Evolutionary conservation across 139 green algal species (phyloP).

Genomic region (Chlamydomonas eustigma): DNA sequence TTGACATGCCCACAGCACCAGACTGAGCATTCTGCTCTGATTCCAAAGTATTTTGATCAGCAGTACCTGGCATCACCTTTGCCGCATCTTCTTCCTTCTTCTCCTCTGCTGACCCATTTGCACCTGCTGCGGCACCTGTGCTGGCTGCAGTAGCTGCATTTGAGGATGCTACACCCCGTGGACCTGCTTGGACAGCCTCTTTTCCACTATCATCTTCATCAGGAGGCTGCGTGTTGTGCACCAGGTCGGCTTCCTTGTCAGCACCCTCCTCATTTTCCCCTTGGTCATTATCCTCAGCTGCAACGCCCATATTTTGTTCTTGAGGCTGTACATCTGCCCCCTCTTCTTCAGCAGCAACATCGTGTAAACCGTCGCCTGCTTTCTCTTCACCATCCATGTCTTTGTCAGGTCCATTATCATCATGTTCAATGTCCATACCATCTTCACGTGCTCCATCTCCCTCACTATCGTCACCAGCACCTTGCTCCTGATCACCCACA

Average conservation of each 20-base stretch:
- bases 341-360: conserved; percentile 19
- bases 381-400: conserved; percentile 33
- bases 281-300: conserved; percentile 49
- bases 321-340: not conserved
- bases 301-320: not conserved
- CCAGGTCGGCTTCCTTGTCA: conserved; percentile 10
- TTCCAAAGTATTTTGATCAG: conserved; percentile 8
- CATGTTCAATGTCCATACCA: conserved; percentile 10
- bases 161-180: conserved; percentile 41
- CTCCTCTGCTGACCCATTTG: conserved; percentile 2
- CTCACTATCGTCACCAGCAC: not conserved
- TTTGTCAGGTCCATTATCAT: conserved; percentile 29
- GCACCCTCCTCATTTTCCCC: conserved; percentile 26
- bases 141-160: conserved; percentile 23
- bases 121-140: not conserved
- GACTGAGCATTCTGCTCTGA: conserved; percentile 24
- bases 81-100: conserved; percentile 5
- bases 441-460: conserved; percentile 5
- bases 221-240: conserved; percentile 14
- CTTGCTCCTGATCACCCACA: not conserved
- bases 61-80: not conserved
- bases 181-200: conserved; percentile 43
- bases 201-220: conserved; percentile 19
- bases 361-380: conserved; percentile 19
- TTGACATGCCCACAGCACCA: conserved; percentile 23